Base-by-base conservation (phyloP, 805 yeast species). In the Kluyveromyces lactis region DNA sequence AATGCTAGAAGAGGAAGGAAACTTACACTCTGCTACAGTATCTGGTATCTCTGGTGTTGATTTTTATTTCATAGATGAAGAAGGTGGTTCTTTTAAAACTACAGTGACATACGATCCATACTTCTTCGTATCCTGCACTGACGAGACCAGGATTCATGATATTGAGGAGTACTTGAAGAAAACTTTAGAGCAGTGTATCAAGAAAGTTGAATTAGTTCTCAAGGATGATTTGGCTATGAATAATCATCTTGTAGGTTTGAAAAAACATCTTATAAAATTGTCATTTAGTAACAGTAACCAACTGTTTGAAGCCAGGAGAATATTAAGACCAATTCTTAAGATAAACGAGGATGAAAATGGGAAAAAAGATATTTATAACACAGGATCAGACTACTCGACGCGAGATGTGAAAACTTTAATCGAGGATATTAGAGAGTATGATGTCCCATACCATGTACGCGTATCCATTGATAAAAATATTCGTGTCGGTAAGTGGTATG, bases 401-500 rank as follows among this genome's bases (percentile, higher is more conserved):
- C 39, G 41, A 3, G 82, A 89, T 3, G 67, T 79, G 2, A 77
- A 77, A 26, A 69, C 69, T 33, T 60, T 55, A 35, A 74, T 92
- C 12, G 79, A 78, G 40, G 97, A 90, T 51, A 73, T 92, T 24
- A 70, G 90, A 48, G 99, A 92, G 58, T 87, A 85, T 50, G 99
- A 92, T 57, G 97, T 92, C 3, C 98, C 98, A 0, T 92, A 85
- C 53, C 95, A 89, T 56, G 96, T 89, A 2, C 74, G 99, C 44
- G 97, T 92, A 0, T 79, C 95, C n/a, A 92, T 94, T 18, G 98
- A 94, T 59, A 72, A 74, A 42, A 71, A 85, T 51, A 67, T 90
- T 18, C 71, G 98, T 46, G 95, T 89, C 8, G 97, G 98, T 13
- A 89, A 89, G 61, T 92, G 99, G 99, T 92, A 90, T 58, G 72